A percentile compares a stretch with the other conserved stretches of the same genome.
phyloP scores from a whole-genome alignment of 2,329 filamentous ascomycete genomes.

The Cercospora zeina region DNA sequence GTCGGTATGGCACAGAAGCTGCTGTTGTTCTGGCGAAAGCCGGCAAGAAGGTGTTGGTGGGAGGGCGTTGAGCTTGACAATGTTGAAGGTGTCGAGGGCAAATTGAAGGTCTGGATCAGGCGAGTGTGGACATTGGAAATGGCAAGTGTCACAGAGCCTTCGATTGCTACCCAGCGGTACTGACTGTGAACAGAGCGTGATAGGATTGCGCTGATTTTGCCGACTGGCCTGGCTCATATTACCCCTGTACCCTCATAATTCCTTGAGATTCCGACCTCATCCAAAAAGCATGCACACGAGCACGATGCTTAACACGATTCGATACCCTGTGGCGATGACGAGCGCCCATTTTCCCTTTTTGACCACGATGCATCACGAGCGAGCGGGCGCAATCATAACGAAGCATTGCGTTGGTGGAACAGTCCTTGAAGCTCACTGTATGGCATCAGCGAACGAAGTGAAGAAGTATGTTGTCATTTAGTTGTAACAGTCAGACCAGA shows the following conservation, averaged over 20 bases:
- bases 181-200: slow-evolving; percentile 34
- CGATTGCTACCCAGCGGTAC: neutral
- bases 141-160: slow-evolving; percentile 49
- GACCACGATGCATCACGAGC: slow-evolving; percentile 14
- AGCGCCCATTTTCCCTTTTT: slow-evolving; percentile 6
- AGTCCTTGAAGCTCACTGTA: slow-evolving; percentile 18
- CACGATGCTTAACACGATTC: slow-evolving; percentile 2
- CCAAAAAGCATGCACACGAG: slow-evolving; percentile 2
- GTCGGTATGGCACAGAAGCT: slow-evolving; percentile 99
- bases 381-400: slow-evolving; percentile 15
- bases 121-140: slow-evolving; percentile 99
- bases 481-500: slow-evolving; percentile 13
- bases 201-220: slow-evolving; percentile 34
- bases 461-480: slow-evolving; percentile 13
- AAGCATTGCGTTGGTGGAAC: slow-evolving; percentile 19
- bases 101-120: slow-evolving; percentile 96
- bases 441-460: slow-evolving; percentile 14
- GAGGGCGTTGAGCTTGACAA: slow-evolving; percentile 89
- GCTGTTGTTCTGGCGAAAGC: slow-evolving; percentile 96
- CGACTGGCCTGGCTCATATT: neutral
- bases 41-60: slow-evolving; percentile 97
- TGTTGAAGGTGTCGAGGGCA: slow-evolving; percentile 86
- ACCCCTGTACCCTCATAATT: neutral
- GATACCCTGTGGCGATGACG: slow-evolving; percentile 10
- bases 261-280: neutral